These are phyloP conservation scores for Chlamydomonas sp. DNA, from an alignment of 139 green algal species.

Conservation along the genomic window DNA sequence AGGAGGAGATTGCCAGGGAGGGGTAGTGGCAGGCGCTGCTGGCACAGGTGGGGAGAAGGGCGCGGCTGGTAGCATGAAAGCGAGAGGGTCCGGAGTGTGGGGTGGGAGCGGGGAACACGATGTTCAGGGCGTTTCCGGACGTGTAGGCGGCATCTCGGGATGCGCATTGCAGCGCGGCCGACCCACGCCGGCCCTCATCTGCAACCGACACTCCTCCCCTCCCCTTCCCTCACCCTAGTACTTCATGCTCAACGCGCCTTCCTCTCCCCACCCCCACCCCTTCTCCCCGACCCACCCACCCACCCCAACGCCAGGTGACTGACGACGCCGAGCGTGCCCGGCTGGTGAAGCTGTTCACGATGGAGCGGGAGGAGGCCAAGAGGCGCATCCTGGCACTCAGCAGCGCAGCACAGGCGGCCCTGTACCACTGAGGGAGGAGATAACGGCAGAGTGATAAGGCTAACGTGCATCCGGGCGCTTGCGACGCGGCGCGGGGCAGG, in stretches of 20 bases:
- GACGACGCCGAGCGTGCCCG: conserved; percentile 47
- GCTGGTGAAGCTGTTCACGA: conserved; percentile 49
- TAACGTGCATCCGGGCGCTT: no score
- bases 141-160: no score
- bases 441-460: no score
- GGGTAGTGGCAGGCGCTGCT: conserved; percentile 43
- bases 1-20: conserved; percentile 54
- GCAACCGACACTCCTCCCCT: not conserved
- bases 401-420: conserved; percentile 36
- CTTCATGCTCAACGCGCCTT: no score
- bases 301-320: conserved; percentile 16
- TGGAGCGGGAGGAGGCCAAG: conserved; percentile 55
- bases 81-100: no score
- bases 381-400: conserved; percentile 50
- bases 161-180: no score
- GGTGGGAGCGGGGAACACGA: no score
- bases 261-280: no score
- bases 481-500: no score
- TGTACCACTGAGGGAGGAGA: conserved; percentile 23
- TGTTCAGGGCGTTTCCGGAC: no score
- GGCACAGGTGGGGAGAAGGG: not conserved
- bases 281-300: no score
- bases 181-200: no score
- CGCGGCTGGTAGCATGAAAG: not conserved
- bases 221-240: not conserved